phyloP scores from a whole-genome alignment of 108 stramenopile genomes.

The Parietichytrium sp. region DNA sequence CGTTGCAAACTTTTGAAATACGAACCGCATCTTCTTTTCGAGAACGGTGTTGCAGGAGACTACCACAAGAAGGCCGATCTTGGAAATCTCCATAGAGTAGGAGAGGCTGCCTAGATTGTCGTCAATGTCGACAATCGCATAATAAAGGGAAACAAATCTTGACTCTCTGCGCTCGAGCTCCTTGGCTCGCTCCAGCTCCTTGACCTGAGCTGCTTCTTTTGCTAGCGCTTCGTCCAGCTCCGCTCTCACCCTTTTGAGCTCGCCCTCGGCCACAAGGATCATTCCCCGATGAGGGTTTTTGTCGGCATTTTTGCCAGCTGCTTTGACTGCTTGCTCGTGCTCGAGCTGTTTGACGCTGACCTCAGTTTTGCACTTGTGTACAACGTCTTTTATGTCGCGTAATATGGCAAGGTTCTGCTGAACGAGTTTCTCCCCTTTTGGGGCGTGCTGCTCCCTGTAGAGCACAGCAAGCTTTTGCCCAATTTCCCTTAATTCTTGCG shows the following conservation, averaged over 20 bases:
- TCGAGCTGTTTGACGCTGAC: neutral
- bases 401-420: neutral
- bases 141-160: neutral
- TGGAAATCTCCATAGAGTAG: constrained; percentile 10
- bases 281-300: neutral
- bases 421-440: constrained; percentile 19
- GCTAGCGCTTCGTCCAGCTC: neutral
- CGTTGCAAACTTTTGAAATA: constrained; percentile 32
- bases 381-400: neutral
- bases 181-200: neutral
- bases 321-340: neutral
- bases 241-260: constrained; percentile 6
- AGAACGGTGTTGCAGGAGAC: neutral
- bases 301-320: constrained; percentile 21
- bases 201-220: neutral
- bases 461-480: neutral
- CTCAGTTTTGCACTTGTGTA: neutral
- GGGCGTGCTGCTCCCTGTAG: neutral
- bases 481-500: neutral
- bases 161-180: neutral
- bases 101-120: neutral
- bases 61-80: neutral
- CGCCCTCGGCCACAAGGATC: constrained; percentile 11
- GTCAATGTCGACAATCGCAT: neutral
- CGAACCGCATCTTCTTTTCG: constrained; percentile 1